Percentiles rank a stretch among this genome's conserved stretches.
phyloP scores from a whole-genome alignment of 495 filamentous ascomycete species.

The Elaphomyces granulatus region DNA sequence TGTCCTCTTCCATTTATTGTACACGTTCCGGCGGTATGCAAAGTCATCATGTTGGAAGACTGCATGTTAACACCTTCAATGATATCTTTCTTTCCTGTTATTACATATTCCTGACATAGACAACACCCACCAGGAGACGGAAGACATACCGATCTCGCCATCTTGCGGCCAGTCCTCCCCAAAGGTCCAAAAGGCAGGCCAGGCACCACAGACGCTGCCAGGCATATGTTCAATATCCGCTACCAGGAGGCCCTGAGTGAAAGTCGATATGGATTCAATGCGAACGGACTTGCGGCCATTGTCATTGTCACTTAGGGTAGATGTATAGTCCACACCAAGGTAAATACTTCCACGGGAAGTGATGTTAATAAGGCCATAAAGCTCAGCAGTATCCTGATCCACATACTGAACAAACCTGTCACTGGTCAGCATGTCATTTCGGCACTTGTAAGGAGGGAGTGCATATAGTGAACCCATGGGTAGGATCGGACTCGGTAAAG shows the following conservation, averaged over 20 bases:
- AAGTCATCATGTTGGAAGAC: constrained; percentile 48
- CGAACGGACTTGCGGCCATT: constrained; percentile 55
- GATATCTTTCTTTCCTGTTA: constrained; percentile 35
- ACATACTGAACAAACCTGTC: constrained; percentile 44
- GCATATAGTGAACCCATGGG: constrained; percentile 35
- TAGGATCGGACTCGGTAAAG: constrained; percentile 43
- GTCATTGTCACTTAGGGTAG: constrained; percentile 18
- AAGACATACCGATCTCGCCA: constrained; percentile 53
- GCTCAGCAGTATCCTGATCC: constrained; percentile 39
- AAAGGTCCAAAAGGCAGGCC: constrained; percentile 66
- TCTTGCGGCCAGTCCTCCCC: constrained; percentile 61
- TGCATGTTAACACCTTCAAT: constrained; percentile 72
- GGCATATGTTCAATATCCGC: constrained; percentile 70
- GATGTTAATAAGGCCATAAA: constrained; percentile 41
- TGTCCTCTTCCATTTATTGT: constrained; percentile 36
- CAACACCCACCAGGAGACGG: neutral
- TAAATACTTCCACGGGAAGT: constrained; percentile 34
- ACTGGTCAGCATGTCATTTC: neutral
- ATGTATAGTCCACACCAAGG: constrained; percentile 35
- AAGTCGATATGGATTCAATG: constrained; percentile 52
- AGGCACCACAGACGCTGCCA: constrained; percentile 49
- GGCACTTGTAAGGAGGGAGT: neutral
- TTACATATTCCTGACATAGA: neutral
- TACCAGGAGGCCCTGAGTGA: constrained; percentile 55
- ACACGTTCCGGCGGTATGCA: constrained; percentile 63